These are phyloP conservation scores for Diospyros kaki DNA, from an alignment of 148 eudicot species.

Conservation along the genomic window DNA sequence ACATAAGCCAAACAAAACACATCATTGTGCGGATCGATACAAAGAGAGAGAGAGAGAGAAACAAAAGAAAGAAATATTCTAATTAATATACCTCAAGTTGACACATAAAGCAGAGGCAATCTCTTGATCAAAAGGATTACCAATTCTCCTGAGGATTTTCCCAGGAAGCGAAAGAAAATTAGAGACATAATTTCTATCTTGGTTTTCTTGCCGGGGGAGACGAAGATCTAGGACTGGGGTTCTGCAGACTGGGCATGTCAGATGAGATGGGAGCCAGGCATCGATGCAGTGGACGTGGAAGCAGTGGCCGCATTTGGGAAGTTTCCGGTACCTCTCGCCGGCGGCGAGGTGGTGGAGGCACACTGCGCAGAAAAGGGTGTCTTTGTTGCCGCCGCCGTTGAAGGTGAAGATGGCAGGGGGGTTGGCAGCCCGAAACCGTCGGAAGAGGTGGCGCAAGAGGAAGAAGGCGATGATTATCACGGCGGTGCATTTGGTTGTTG, in stretches of 20 bases:
- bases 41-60: too few species aligned
- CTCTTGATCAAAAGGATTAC: background rate
- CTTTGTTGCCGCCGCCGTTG: background rate
- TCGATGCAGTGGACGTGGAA: constrained; percentile 16
- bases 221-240: background rate
- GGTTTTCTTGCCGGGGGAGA: background rate
- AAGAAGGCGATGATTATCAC: background rate
- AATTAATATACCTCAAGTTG: background rate
- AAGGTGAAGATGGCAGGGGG: background rate
- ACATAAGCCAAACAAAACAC: too few species aligned
- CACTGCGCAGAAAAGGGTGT: background rate
- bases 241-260: constrained; percentile 21
- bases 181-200: background rate
- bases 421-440: background rate
- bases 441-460: background rate
- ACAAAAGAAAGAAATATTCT: background rate
- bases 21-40: too few species aligned
- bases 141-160: background rate
- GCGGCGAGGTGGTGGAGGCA: constrained; percentile 2
- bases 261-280: constrained; percentile 11
- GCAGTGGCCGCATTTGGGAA: constrained; percentile 10
- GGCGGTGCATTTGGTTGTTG: background rate
- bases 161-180: background rate
- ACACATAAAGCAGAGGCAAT: background rate
- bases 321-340: constrained; percentile 4